Conservation (phyloP, 768 basidiomycete species). For the Rhodotorula diobovata region DNA sequence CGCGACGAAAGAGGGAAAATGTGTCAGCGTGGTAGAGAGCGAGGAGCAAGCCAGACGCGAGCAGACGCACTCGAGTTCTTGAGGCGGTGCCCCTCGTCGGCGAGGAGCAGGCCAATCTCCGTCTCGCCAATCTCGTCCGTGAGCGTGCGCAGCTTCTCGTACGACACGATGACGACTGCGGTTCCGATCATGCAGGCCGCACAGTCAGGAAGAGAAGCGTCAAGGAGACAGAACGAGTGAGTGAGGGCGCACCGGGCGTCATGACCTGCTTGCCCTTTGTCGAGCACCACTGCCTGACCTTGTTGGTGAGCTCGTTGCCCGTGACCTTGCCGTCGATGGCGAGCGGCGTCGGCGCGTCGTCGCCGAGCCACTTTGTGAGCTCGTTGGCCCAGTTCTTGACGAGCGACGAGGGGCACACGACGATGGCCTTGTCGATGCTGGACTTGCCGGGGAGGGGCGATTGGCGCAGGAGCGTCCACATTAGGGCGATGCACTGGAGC, state of each 20-base stretch:
- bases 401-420: constrained; percentile 91
- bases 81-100: constrained; percentile 92
- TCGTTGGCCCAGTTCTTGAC: constrained; percentile 99
- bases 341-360: constrained; percentile 66
- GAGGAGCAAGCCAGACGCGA: not conserved
- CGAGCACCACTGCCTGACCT: constrained; percentile 81
- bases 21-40: constrained; percentile 1
- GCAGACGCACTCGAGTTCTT: constrained; percentile 77
- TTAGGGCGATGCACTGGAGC: constrained; percentile 86
- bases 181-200: too few species aligned
- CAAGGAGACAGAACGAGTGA: too few species aligned
- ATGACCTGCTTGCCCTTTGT: constrained; percentile 84
- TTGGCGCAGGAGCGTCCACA: constrained; percentile 94
- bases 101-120: constrained; percentile 83
- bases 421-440: constrained; percentile 93
- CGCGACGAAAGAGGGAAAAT: not conserved
- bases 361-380: constrained; percentile 93
- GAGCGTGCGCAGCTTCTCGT: constrained; percentile 84
- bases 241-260: constrained; percentile 57
- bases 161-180: constrained; percentile 95
- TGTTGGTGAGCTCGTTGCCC: constrained; percentile 70
- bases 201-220: too few species aligned
- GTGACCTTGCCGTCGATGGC: constrained; percentile 89
- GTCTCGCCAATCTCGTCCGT: constrained; percentile 70
- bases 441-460: constrained; percentile 80